Percentiles rank a stretch among this genome's conserved stretches.
Evolutionary conservation across 2,329 filamentous ascomycete genomes (phyloP).

Genomic region (Cladosporium sp.): DNA sequence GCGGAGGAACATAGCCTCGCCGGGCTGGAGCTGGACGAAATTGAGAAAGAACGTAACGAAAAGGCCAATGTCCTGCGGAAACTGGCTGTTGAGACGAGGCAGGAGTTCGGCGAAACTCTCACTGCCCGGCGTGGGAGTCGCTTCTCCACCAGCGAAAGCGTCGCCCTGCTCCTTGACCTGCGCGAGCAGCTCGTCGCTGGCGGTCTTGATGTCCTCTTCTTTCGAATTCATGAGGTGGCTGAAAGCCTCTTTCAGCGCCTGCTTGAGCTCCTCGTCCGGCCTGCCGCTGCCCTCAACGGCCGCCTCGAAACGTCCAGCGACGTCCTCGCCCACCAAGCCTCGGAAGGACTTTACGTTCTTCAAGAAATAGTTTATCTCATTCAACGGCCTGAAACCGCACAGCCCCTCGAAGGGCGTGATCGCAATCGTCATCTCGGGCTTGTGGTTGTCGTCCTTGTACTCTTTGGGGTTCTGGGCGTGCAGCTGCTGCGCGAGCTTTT

Average conservation of each 20-base stretch:
- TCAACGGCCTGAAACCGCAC: slow-evolving; percentile 87
- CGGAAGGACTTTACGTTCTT: slow-evolving; percentile 54
- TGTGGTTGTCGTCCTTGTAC: slow-evolving; percentile 99
- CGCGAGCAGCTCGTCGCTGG: slow-evolving; percentile 65
- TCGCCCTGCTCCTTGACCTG: slow-evolving; percentile 64
- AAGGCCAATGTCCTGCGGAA: slow-evolving; percentile 84
- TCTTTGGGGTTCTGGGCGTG: slow-evolving; percentile 85
- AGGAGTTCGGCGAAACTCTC: slow-evolving; percentile 74
- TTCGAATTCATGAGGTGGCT: slow-evolving; percentile 75
- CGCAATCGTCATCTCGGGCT: slow-evolving; percentile 98
- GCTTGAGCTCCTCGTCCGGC: slow-evolving; percentile 62
- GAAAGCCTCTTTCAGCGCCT: slow-evolving; percentile 71
- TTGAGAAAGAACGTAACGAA: slow-evolving; percentile 98
- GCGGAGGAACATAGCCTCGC: slow-evolving; percentile 92
- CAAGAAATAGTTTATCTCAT: slow-evolving; percentile 83
- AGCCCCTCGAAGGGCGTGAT: slow-evolving; percentile 94
- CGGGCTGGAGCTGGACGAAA: slow-evolving; percentile 79
- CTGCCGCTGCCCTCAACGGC: slow-evolving; percentile 51
- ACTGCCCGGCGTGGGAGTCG: slow-evolving; percentile 63
- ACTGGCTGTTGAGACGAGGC: slow-evolving; percentile 72
- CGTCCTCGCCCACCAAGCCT: slow-evolving; percentile 45
- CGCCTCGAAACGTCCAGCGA: slow-evolving; percentile 42
- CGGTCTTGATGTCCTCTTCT: slow-evolving; percentile 59
- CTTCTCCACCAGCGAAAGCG: slow-evolving; percentile 66
- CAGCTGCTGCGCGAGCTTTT: slow-evolving; percentile 80